A percentile compares a stretch with the other conserved stretches of the same genome.
These are phyloP conservation scores for Xerocomus spinulosus DNA, from an alignment of 768 basidiomycete genomes.

Conservation along the genomic window DNA sequence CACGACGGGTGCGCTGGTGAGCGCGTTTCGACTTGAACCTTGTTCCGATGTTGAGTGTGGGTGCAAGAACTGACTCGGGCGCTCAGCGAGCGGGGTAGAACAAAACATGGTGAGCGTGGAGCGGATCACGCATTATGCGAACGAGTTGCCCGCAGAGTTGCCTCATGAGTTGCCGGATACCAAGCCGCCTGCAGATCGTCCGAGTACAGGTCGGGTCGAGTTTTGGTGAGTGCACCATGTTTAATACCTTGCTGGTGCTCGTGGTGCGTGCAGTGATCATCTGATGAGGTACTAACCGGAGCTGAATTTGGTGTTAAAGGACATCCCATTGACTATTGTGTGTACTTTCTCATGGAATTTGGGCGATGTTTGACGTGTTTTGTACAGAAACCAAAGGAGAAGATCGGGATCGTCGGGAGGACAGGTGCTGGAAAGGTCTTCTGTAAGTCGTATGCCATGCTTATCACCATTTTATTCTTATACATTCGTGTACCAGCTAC, in stretches of 20 bases:
- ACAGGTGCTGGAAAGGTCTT: constrained; percentile 81
- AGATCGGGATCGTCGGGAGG: constrained; percentile 81
- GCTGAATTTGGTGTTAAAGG: constrained; percentile 74
- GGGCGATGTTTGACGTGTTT: constrained; percentile 1
- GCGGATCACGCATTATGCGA: constrained; percentile 77
- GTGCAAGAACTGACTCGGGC: constrained; percentile 80
- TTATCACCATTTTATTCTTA: not conserved
- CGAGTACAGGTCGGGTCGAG: constrained; percentile 63
- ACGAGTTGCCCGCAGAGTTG: constrained; percentile 65
- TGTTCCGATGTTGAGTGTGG: no score
- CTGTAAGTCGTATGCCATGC: constrained; percentile 46
- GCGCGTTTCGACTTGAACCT: constrained; percentile 20
- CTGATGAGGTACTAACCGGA: constrained; percentile 77
- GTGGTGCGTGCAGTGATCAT: constrained; percentile 44
- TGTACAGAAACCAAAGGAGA: constrained; percentile 68
- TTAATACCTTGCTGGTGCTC: not conserved
- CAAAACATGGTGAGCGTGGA: constrained; percentile 90
- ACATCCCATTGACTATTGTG: constrained; percentile 68
- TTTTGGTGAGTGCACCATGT: constrained; percentile 58
- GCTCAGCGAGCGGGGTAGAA: constrained; percentile 83
- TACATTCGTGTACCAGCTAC: constrained; percentile 36
- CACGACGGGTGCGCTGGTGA: constrained; percentile 73
- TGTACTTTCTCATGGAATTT: constrained; percentile 9
- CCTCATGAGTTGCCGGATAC: constrained; percentile 60
- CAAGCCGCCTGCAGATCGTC: constrained; percentile 63